These are phyloP conservation scores for Moesziomyces sp. DNA, from an alignment of 1,284 basidiomycete species.

Conservation along the genomic window DNA sequence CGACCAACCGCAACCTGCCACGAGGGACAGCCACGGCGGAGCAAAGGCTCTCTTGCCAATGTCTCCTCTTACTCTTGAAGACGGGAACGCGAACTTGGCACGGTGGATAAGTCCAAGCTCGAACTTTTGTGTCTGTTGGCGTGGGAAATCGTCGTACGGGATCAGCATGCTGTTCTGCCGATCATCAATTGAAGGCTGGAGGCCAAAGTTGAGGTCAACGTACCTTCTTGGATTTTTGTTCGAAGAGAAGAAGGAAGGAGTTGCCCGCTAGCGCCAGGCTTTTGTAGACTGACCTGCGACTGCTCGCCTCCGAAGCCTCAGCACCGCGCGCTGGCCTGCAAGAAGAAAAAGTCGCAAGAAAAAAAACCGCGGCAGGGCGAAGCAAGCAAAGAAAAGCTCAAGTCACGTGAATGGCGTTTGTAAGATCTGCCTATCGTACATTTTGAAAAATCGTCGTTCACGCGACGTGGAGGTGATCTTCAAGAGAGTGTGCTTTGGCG, in stretches of 20 bases:
- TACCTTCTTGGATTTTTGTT: conserved; percentile 59
- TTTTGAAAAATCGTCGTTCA: not conserved
- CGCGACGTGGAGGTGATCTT: conserved; percentile 20
- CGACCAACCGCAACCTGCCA: conserved; percentile 34
- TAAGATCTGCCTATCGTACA: conserved; percentile 8
- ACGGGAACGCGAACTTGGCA: conserved; percentile 61
- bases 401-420: conserved; percentile 10
- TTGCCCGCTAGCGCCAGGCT: conserved; percentile 3
- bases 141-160: not conserved
- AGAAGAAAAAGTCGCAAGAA: conserved; percentile 6
- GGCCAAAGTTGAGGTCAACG: conserved; percentile 10
- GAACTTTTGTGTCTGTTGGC: conserved; percentile 55
- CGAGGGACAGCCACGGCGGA: conserved; percentile 37
- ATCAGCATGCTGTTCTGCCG: conserved; percentile 7
- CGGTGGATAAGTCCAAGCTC: conserved; percentile 53
- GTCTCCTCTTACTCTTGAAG: conserved; percentile 51
- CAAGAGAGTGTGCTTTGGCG: not conserved
- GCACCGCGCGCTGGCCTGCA: too few species aligned
- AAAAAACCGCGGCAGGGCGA: not conserved
- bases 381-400: not conserved
- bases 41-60: conserved; percentile 25
- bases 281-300: conserved; percentile 19
- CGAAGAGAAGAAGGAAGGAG: conserved; percentile 43
- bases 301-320: not conserved
- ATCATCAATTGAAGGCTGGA: not conserved